Conservation (phyloP, 495 filamentous ascomycete species). For the Hypoxylon crocopeplum region DNA sequence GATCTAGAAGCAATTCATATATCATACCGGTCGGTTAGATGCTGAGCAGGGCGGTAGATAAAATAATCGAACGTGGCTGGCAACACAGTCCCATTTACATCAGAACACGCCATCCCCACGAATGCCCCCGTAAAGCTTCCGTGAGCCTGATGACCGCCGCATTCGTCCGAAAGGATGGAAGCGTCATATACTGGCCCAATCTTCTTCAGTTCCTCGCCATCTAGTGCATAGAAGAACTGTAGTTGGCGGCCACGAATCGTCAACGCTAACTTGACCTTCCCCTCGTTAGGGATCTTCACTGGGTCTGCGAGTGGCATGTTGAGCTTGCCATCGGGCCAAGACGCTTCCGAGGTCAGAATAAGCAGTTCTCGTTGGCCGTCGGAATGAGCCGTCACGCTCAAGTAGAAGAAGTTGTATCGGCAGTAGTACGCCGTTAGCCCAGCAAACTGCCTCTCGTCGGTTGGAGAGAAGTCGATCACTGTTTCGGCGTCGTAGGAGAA, state of each 20-base stretch:
- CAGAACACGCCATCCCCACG: conserved; percentile 60
- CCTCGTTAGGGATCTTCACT: conserved; percentile 55
- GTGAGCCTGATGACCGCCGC: conserved; percentile 61
- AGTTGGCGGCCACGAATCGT: conserved; percentile 53
- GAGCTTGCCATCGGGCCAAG: conserved; percentile 57
- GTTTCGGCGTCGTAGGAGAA: conserved; percentile 65
- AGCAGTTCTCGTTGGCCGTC: conserved; percentile 61
- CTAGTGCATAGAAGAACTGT: conserved; percentile 60
- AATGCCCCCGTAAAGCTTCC: conserved; percentile 66
- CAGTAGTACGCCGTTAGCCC: conserved; percentile 65
- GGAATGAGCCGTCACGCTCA: conserved; percentile 60
- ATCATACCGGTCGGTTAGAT: conserved; percentile 58
- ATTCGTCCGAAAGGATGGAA: conserved; percentile 61
- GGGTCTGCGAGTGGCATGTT: conserved; percentile 42
- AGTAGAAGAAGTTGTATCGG: conserved; percentile 65
- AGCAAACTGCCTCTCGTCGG: conserved; percentile 62
- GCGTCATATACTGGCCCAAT: conserved; percentile 61
- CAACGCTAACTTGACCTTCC: conserved; percentile 57
- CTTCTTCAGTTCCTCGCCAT: conserved; percentile 51
- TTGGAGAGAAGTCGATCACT: conserved; percentile 56
- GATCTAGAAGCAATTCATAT: conserved; percentile 13
- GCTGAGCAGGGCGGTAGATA: conserved; percentile 53
- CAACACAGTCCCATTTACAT: conserved; percentile 57
- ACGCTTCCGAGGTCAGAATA: conserved; percentile 57
- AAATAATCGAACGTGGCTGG: conserved; percentile 59